Evolutionary conservation across 305 asterid genomes (phyloP), one percentile per base, ranked within the genome.

Genomic region (Fraxinus sp.): DNA sequence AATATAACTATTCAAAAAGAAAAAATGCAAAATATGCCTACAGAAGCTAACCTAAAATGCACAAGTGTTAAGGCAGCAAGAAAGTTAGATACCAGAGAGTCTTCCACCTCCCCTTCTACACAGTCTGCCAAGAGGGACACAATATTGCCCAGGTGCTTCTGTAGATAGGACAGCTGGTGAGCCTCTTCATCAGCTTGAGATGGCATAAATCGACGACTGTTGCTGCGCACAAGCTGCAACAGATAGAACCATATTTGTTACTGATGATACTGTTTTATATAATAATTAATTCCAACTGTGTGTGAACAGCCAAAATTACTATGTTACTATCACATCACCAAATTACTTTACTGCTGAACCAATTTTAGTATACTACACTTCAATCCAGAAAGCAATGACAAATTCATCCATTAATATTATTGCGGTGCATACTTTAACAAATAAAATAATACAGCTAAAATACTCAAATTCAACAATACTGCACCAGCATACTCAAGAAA

Each of bases 121-220:
- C 93, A 68, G 86, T 94, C 97, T 30, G 98, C 94, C 91, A 97
- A 85, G 86, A 97, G 99, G 74, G 97, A 91, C 16, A 97, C 86
- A 85, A 94, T 92, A 89, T 93, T 94, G 79, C 94, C 94, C 4
- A 92, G 79, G 89, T 97, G 99, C 84, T 92, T 94, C 86, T 97
- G 98, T 89, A 97, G 89, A 89, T 94, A 97, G 80, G 98, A 97
- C 72, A 97, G 89, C 90, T 97, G 99, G 81, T 97, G 99, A 32
- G 99, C 98, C 90, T 97, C 98, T 84, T 94, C 99, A 46, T 97
- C 99, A 41, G 93, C 92, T 87, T 94, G 98, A 41, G 99, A 97
- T 79, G 99, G 99, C 92, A 94, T 90, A 86, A 91, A 94, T 84
- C 90, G 89, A 28, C 99, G 94, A 83, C 92, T 97, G 88, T 97